Base-by-base conservation (phyloP, 2,329 filamentous ascomycete species). In the Cercospora sp. region DNA sequence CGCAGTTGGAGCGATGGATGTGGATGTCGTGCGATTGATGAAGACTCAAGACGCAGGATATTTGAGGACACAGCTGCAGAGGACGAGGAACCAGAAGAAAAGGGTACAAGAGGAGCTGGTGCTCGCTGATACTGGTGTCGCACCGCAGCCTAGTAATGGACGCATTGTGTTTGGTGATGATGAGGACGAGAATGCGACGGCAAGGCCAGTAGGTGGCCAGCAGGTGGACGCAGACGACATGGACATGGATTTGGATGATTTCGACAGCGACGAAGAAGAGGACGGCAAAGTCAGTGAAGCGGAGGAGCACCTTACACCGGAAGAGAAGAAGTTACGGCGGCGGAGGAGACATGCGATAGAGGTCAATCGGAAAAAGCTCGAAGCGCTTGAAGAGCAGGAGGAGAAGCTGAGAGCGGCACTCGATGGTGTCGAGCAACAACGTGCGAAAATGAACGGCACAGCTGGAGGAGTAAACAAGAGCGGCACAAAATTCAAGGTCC, bases 21-120 rank as follows among this genome's bases (percentile, higher is more conserved):
- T 83, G 68, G 87, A 89, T 69, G 86, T 87, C 45, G 87, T 89
- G 55, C 87, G 86, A 78, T 77, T 90, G 74, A 81, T 90, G 69
- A 90, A 90, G 81, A 89, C 87, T 31, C 88, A 90, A 78, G 88
- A 90, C 79, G 83, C 82, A 10, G 87, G 86, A 5, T 90, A 90
- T 73, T 78, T 90, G 60, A 79, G 86, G 72, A 88, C 85, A 12
- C 83, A 87, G 73, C 79, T 86, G 76, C 86, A 87, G 79, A 82
- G 83, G 76, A 82, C 85, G 13, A 80, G 84, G 69, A 83, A 84
- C 71, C 82, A 88, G 79, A 80, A 84, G 67, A 82, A 84, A 75
- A 82, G 83, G 75, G 69, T 86, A 61, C 78, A 86, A 72, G 66
- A 75, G 69, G 73, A 77, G 31, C 74, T 73, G 42, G 65, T 74